Evolutionary conservation across 2,329 filamentous ascomycete species (phyloP).

Genomic region (Hymenoscyphus linearis): DNA sequence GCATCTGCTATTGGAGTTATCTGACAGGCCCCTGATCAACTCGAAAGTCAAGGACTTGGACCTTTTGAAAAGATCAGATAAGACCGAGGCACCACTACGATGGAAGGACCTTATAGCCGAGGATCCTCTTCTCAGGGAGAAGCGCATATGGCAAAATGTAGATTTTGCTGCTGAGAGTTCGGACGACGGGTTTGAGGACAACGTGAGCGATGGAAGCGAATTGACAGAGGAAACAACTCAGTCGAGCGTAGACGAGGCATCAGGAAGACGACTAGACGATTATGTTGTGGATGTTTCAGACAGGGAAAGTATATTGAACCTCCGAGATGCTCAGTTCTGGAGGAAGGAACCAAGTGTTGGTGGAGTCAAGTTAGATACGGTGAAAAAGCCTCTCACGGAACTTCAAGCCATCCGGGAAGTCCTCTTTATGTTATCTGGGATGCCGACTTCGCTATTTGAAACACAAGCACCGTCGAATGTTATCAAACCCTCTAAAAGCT

Average conservation of each 20-base stretch:
- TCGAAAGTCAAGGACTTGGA: slow-evolving; percentile 61
- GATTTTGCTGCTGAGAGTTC: slow-evolving; percentile 62
- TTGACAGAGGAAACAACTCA: slow-evolving; percentile 28
- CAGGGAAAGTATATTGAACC: slow-evolving; percentile 33
- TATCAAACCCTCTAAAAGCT: slow-evolving; percentile 28
- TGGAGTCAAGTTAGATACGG: slow-evolving; percentile 26
- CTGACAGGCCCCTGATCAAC: slow-evolving; percentile 71
- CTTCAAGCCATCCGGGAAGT: slow-evolving; percentile 69
- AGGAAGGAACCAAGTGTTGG: slow-evolving; percentile 29
- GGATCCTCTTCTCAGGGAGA: slow-evolving; percentile 65
- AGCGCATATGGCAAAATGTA: slow-evolving; percentile 64
- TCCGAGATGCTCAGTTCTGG: slow-evolving; percentile 45
- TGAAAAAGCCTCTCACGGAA: slow-evolving; percentile 43
- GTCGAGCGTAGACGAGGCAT: slow-evolving; percentile 29
- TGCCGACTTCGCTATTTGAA: slow-evolving; percentile 67
- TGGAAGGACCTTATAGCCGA: slow-evolving; percentile 78
- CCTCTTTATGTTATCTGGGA: slow-evolving; percentile 78
- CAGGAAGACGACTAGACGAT: slow-evolving; percentile 29
- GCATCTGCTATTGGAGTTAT: slow-evolving; percentile 72
- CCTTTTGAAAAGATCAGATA: slow-evolving; percentile 41
- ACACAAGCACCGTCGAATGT: slow-evolving; percentile 34
- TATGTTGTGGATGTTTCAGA: slow-evolving; percentile 30
- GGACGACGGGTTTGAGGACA: slow-evolving; percentile 37
- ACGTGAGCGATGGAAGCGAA: slow-evolving; percentile 34
- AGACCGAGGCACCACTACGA: slow-evolving; percentile 48